Percentiles rank a stretch among this genome's conserved stretches.
These are phyloP conservation scores for Protea cynaroides DNA, from an alignment of 164 flowering plant species.

Conservation along the genomic window DNA sequence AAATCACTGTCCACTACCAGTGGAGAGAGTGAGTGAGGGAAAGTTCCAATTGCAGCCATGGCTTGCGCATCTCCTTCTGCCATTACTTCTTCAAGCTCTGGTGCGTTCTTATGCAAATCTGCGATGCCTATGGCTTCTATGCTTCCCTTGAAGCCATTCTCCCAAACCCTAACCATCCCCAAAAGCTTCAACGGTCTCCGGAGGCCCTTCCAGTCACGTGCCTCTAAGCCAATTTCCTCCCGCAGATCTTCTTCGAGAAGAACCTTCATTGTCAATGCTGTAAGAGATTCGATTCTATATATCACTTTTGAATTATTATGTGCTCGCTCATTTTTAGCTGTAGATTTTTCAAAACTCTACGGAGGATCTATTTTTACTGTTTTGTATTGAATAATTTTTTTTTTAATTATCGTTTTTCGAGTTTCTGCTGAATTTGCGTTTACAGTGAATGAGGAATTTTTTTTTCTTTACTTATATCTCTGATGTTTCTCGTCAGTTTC, in stretches of 20 bases:
- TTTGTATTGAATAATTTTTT: neutral
- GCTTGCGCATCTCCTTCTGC: conserved; percentile 46
- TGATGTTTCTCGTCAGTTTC: no score
- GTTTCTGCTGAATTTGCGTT: neutral
- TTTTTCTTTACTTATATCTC: no score
- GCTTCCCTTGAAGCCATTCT: conserved; percentile 12
- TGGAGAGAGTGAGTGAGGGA: conserved; percentile 8
- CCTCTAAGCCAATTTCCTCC: conserved; percentile 26
- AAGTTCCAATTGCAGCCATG: conserved; percentile 14
- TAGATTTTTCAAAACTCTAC: neutral
- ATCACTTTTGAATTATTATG: neutral
- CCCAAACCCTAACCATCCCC: conserved; percentile 36
- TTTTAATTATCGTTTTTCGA: no score
- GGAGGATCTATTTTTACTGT: neutral
- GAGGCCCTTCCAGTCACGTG: conserved; percentile 24
- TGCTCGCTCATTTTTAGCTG: neutral
- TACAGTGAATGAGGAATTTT: neutral
- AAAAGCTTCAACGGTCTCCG: conserved; percentile 37
- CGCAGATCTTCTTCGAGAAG: conserved; percentile 30
- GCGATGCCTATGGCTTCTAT: conserved; percentile 17
- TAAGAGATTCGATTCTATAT: conserved; percentile 22
- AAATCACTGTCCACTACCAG: neutral
- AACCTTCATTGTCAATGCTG: conserved; percentile 58
- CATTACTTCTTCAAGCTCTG: conserved; percentile 34
- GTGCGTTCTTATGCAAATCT: conserved; percentile 21